Evolutionary conservation across 352 stramenopile species (phyloP), one percentile per base, ranked within the genome.

Genomic region (Pythium pyrilobum): DNA sequence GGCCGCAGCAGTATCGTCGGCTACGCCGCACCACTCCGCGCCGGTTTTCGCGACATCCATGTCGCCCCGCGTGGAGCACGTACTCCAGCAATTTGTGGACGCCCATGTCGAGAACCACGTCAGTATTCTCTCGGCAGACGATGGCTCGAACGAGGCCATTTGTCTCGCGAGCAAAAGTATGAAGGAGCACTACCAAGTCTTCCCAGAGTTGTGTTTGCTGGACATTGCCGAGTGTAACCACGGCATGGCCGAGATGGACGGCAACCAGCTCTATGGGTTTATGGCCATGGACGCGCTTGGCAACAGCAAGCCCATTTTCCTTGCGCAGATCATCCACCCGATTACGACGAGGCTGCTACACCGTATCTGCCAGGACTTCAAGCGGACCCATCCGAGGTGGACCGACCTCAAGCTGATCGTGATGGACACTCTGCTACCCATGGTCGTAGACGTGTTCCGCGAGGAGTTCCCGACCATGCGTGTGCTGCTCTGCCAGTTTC

Each of bases 71-170:
- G 75, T 85, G 21, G 74, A 89, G 48, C 64, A 65, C 25, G 62
- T 84, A 24, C 52, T 89, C 5, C 78, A 89, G 52, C 64, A 74
- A 31, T 89, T 89, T 38, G 78, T 89, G n/a, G 70, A 85, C 34
- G 68, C 67, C 1, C 58, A 87, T 42, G 72, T 89, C 9, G 75
- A 89, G 48, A 89, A 89, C 62, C 78, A 89, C 60, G 78, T 79
- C 49, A 89, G 78, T 29, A 84, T 89, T 32, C 52, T 89, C 29
- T 80, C 78, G 5, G 78, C 66, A 4, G 78, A 85, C 50, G 78
- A 89, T 44, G 78, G 78, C 24, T 89, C 71, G 24, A 83, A 87
- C 53, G 78, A 89, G 45, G 73, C 75, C 8, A 85, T 87, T 57
- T 89, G 78, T 50, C 45, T 89, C 20, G 70, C 78, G n/a, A 87